phyloP scores from a whole-genome alignment of 768 basidiomycete genomes.

The Antrodiella citrinella region DNA sequence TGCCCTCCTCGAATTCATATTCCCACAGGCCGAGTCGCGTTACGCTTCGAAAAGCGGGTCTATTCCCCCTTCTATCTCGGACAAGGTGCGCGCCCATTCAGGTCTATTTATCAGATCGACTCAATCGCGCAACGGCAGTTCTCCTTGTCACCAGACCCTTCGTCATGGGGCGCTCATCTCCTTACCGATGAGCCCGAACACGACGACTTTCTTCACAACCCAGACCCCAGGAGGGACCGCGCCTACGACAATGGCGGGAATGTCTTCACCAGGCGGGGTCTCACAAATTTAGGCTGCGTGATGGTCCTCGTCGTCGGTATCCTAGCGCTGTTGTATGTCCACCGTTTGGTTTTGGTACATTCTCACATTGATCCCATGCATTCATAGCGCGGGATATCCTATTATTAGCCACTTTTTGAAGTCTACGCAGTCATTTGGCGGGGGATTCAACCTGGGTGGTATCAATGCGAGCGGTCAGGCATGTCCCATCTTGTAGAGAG shows the following conservation, averaged over 20 bases:
- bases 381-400: constrained; percentile 34
- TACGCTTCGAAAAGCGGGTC: constrained; percentile 11
- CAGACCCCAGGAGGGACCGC: constrained; percentile 28
- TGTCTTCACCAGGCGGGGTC: constrained; percentile 48
- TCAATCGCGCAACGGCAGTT: constrained; percentile 31
- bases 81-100: constrained; percentile 16
- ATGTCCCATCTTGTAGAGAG: constrained; percentile 6
- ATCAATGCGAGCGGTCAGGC: constrained; percentile 38
- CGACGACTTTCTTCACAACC: constrained; percentile 69
- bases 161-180: constrained; percentile 56
- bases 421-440: constrained; percentile 22
- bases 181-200: constrained; percentile 60
- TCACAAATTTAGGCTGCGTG: constrained; percentile 68
- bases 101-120: not conserved
- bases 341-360: constrained; percentile 45
- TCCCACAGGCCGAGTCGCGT: constrained; percentile 15
- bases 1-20: no score
- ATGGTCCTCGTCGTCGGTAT: constrained; percentile 39
- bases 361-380: not conserved
- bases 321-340: constrained; percentile 49
- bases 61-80: constrained; percentile 19
- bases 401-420: constrained; percentile 29
- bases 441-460: constrained; percentile 36
- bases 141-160: constrained; percentile 57
- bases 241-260: constrained; percentile 27